phyloP scores from a whole-genome alignment of 225 moss, liverwort and hornwort genomes.

The Bryum argenteum region DNA sequence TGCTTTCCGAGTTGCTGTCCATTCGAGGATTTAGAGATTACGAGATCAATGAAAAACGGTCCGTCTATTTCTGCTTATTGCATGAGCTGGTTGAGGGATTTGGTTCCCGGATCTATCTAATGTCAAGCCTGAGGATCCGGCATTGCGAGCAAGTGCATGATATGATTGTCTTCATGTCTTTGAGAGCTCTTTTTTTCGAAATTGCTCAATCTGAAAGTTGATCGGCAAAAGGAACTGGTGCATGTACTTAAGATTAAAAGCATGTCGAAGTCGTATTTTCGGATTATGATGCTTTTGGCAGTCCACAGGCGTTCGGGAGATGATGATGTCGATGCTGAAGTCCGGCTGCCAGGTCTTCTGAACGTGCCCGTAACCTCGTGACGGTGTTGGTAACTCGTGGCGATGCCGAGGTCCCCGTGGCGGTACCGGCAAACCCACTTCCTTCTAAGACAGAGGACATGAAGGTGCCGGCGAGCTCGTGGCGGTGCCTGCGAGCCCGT shows the following conservation, averaged over 20 bases:
- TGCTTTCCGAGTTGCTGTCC: conserved; percentile 3
- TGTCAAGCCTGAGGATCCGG: background rate
- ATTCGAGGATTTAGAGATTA: conserved; percentile 5
- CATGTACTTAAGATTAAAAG: conserved; percentile 3
- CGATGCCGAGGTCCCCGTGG: too few species aligned
- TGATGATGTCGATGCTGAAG: conserved; percentile 86
- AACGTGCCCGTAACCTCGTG: too few species aligned
- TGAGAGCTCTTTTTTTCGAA: background rate
- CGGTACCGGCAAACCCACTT: too few species aligned
- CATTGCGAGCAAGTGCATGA: conserved; percentile 1
- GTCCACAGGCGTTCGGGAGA: conserved; percentile 78
- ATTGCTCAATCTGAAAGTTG: background rate
- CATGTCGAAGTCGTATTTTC: conserved; percentile 3
- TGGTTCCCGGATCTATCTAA: conserved; percentile 7
- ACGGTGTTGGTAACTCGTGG: too few species aligned
- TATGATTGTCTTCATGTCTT: background rate
- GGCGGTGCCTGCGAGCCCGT: too few species aligned
- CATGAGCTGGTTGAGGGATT: conserved; percentile 9
- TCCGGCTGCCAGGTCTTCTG: conserved; percentile 70
- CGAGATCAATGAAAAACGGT: background rate
- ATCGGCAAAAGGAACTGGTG: background rate
- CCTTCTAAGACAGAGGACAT: too few species aligned
- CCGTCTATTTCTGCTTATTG: background rate
- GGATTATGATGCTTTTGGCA: conserved; percentile 37
- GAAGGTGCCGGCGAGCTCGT: too few species aligned